These are phyloP conservation scores for Fragaria ananassa DNA, from an alignment of 306 rosid species.

Conservation along the genomic window DNA sequence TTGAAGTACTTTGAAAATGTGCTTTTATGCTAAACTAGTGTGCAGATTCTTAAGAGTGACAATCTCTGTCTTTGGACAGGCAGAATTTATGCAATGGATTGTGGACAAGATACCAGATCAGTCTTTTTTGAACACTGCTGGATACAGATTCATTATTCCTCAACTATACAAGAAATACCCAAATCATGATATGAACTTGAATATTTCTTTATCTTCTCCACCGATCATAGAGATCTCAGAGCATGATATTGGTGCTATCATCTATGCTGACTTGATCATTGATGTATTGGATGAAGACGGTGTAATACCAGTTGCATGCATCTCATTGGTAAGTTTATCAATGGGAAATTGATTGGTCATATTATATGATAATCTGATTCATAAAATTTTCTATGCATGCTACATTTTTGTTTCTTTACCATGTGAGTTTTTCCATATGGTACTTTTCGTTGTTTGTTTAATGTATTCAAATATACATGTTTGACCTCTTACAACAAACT, in stretches of 20 bases:
- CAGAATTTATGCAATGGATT: slow-evolving; percentile 88
- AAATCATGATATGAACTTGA: slow-evolving; percentile 73
- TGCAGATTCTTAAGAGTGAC: background rate
- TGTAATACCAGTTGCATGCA: slow-evolving; percentile 78
- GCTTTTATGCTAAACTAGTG: background rate
- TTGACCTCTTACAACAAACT: background rate
- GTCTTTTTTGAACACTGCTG: slow-evolving; percentile 77
- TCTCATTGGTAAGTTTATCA: slow-evolving; percentile 64
- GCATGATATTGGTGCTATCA: slow-evolving; percentile 38
- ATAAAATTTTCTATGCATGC: background rate
- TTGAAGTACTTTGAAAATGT: background rate
- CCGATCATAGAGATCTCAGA: slow-evolving; percentile 63
- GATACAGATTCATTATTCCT: slow-evolving; percentile 90
- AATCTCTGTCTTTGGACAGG: slow-evolving; percentile 45
- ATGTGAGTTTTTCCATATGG: background rate
- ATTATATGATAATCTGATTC: background rate
- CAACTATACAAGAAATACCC: slow-evolving; percentile 91
- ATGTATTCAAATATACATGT: background rate
- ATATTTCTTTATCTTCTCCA: slow-evolving; percentile 70
- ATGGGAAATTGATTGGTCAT: background rate
- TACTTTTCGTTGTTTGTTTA: background rate
- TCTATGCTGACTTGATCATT: slow-evolving; percentile 56
- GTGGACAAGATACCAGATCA: slow-evolving; percentile 84
- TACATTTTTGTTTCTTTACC: background rate
- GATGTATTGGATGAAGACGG: slow-evolving; percentile 56